A percentile compares a stretch with the other conserved stretches of the same genome.
phyloP scores from a whole-genome alignment of 2,329 filamentous ascomycete genomes.

The Cucurbitaria berberidis region DNA sequence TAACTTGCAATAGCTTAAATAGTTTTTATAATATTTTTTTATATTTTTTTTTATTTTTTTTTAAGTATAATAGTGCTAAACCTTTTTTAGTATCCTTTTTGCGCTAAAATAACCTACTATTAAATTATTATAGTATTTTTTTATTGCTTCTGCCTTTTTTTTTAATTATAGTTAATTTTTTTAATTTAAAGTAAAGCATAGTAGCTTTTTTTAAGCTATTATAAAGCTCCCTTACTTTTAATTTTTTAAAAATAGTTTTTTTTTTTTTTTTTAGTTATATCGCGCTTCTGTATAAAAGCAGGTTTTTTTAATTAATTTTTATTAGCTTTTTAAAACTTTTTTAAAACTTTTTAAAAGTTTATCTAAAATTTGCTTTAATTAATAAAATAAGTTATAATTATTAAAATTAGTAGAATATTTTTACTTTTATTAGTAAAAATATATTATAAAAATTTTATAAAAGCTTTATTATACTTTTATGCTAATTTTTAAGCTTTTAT shows the following conservation, averaged over 20 bases:
- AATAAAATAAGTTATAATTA: neutral
- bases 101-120: neutral
- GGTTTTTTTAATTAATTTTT: no score
- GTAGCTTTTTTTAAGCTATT: no score
- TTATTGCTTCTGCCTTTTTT: no score
- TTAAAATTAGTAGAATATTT: neutral
- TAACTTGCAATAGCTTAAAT: neutral
- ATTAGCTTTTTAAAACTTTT: no score
- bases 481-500: neutral
- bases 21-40: neutral
- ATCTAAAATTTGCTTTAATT: neutral
- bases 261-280: no score
- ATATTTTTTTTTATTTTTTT: neutral
- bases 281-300: no score
- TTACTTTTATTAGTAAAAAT: neutral
- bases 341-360: neutral
- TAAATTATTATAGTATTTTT: no score
- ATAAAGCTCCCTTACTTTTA: no score
- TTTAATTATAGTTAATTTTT: constrained; percentile 2
- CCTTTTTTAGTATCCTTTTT: neutral
- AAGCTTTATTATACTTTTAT: no score
- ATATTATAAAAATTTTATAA: neutral
- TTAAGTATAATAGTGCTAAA: neutral
- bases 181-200: no score
- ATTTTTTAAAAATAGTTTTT: no score